Base-by-base conservation (phyloP, 2,329 filamentous ascomycete genomes). In the Beauveria australis region DNA sequence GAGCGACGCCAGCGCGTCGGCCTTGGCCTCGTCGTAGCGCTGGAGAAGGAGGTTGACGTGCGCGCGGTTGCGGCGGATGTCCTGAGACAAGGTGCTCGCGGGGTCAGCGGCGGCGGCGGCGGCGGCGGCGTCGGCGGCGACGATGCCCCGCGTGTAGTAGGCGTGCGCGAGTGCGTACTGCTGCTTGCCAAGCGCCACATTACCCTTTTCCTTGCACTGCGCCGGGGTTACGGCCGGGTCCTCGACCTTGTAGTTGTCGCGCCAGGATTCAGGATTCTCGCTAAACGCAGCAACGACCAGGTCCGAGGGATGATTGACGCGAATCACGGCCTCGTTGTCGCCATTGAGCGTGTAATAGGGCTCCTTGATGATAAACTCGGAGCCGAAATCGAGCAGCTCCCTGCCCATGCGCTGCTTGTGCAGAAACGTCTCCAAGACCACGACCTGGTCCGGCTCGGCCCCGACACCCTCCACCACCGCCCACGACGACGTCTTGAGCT, bases 291-390 rank as follows among this genome's bases (percentile, higher is more conserved):
- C 59, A 1, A 70, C 19, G 0, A 71, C 49, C 1, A 73, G 59
- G 40, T 73, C 71, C 1, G 71, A 72, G 0, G 69, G 71, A 28
- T 73, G 72, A 6, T 72, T 70, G 12, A 73, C 46, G 0, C 78
- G 74, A 40, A 82, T 64, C 0, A 71, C 72, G 51, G 73, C 72
- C 12, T 75, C 68, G 4, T 75, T 76, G 44, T 77, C 68, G 14
- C 67, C 67, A 56, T 72, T 76, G 0, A 75, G 51, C 14, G 78
- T 80, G 61, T 80, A 75, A 60, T 77, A 82, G 0, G 79, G 79
- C 63, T 82, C 80, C 59, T 81, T 82, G 16, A 82, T 65, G 5
- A 78, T 40, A 6, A 80, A 67, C 0, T 70, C 64, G 1, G 69
- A 63, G 64, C 66, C 46, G 60, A 67, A 52, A 71, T 75, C 72